Base-by-base conservation (phyloP, 108 stramenopile species). In the Epithemia pelagica region DNA sequence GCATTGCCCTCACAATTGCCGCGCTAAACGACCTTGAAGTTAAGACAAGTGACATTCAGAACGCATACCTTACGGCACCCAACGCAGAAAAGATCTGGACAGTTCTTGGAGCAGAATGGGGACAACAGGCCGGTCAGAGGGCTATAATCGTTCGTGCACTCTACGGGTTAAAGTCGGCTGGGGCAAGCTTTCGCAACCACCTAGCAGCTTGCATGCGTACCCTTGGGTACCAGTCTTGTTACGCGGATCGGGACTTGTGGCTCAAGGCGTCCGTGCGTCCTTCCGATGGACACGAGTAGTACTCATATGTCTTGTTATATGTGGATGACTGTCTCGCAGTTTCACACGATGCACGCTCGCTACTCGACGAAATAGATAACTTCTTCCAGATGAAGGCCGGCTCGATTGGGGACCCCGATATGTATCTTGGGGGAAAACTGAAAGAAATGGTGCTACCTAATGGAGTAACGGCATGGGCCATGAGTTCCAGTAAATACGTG, bases 41-140 rank as follows among this genome's bases (percentile, higher is more conserved):
- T 19, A 19, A 68, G 56, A 31, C 71, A 21, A 70, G 66, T 24
- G 76, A 80, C 66, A 71, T 80, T 23, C 58, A 61, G 26, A 78
- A 78, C 62, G 82, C 76, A 1, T 83, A 83, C 28, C 54, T 83
- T 18, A 77, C 67, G 62, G 76, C 78, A 27, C 54, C 62, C 15
- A 59, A 55, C 23, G 27, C 52, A n/a, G 78, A 79, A 62, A 68
- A 59, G 23, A 64, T 75, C 15, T 80, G 32, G 57, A 64, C 68
- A 29, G 53, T 18, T 18, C 59, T 58, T 51, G 78, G 78, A 23
- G 30, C 52, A 51, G 78, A 83, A 30, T 77, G 63, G 59, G 82
- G 82, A 19, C 23, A 56, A 25, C 57, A 77, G 0, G 25, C 2
- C 22, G 73, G 72, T 30, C 57, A 65, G 30, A 46, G 2, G 37